A percentile compares a stretch with the other conserved stretches of the same genome.
Evolutionary conservation across 164 flowering plant genomes (phyloP).

Genomic region (Brasenia schreberi): DNA sequence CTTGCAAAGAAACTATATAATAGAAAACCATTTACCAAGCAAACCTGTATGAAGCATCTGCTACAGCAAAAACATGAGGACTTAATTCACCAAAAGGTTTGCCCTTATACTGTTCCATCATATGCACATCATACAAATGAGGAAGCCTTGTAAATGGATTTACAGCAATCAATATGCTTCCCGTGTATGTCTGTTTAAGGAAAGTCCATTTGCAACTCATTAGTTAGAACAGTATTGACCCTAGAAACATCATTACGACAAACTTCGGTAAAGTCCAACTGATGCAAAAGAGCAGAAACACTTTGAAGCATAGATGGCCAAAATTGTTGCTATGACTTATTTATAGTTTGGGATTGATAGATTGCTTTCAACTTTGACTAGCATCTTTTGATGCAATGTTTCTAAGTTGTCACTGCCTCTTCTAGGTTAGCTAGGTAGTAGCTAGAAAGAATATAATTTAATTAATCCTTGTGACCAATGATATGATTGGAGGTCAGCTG

Average conservation of each 20-base stretch:
- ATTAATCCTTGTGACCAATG: too few relatives aligned
- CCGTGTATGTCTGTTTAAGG: slow-evolving; percentile 76
- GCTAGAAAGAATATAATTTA: too few relatives aligned
- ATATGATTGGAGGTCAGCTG: too few relatives aligned
- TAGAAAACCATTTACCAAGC: not conserved
- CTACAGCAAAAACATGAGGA: slow-evolving; percentile 99
- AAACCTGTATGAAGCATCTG: slow-evolving; percentile 93
- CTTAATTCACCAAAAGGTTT: slow-evolving; percentile 90
- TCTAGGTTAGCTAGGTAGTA: too few relatives aligned
- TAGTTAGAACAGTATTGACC: not conserved
- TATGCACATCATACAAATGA: slow-evolving; percentile 81
- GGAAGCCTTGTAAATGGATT: slow-evolving; percentile 98
- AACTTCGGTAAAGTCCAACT: not conserved
- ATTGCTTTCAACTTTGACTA: too few relatives aligned
- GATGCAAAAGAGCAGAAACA: not conserved
- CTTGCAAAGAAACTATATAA: not conserved
- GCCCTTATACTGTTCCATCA: slow-evolving; percentile 99
- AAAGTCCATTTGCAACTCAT: slow-evolving; percentile 1
- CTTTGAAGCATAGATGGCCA: not conserved
- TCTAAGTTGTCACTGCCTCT: too few relatives aligned
- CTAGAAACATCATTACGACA: not conserved
- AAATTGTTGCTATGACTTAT: not conserved
- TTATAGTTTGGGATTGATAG: too few relatives aligned
- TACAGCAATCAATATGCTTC: slow-evolving; percentile 96
- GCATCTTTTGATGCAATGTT: too few relatives aligned